Evolutionary conservation across 257 asterid species (phyloP), one percentile per base, ranked within the genome.

Genomic region (Ilex aquifolium): DNA sequence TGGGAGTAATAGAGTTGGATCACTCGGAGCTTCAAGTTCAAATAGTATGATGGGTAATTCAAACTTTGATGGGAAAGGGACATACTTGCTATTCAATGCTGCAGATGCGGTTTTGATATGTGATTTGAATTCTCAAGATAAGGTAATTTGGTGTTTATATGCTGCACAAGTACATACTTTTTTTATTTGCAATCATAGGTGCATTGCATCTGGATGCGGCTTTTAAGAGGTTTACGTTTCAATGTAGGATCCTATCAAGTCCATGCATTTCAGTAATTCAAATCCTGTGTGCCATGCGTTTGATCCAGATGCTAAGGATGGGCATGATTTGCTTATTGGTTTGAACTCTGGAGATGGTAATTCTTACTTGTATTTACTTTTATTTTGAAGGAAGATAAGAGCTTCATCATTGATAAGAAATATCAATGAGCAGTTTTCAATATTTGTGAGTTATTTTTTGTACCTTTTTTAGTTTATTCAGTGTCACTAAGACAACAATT

Each of bases 321-420:
- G 99, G 30, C 99, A 93, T 77, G 99, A 93, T 84, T 76, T 93
- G 76, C 95, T 93, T 65, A 84, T 93, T 74, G 99, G 97, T 63
- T 79, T 93, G 64, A 78, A 74, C 79, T 76, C 99, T 65, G 99
- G 99, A 76, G 99, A 93, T 73, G 97, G 99, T 90, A 78, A 66
- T 64, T 29, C 21, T 66, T 70, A 46, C 66, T 3, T 10, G 11
- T 53, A 17, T 50, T 52, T 40, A 48, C 56, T 50, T 50, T 14
- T 4, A 6, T 21, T 21, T 21, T 21, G 27, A 21, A 21, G 27
- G 27, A 21, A 21, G 27, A 21, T 21, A 21, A 1, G 27, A 21
- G 27, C 27, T 21, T 21, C 27, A 21, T 21, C 0, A 8, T 36
- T 36, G 1, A 36, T 4, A 4, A 36, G 42, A 36, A 36, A 36